Evolutionary conservation across 768 basidiomycete species (phyloP).

Genomic region (Kwoniella dejecticola): DNA sequence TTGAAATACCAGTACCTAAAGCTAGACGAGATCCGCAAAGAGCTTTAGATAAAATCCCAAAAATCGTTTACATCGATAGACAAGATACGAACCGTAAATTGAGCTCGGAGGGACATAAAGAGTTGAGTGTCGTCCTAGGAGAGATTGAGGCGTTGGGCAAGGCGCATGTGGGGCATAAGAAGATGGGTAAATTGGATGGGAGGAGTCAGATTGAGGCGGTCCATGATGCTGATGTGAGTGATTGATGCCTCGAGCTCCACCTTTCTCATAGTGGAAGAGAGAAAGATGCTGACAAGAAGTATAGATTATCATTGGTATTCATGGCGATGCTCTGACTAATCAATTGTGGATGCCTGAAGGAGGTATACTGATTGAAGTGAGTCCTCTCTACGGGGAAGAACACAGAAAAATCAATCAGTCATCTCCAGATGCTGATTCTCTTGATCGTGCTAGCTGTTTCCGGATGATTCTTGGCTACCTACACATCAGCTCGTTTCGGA

Average conservation of each 20-base stretch:
- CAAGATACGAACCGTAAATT: constrained; percentile 62
- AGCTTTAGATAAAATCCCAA: constrained; percentile 10
- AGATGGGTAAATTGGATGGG: constrained; percentile 30
- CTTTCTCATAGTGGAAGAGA: neutral
- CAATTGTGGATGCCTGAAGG: constrained; percentile 33
- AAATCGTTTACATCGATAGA: constrained; percentile 71
- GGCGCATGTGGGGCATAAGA: constrained; percentile 19
- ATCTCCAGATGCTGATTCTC: too few relatives aligned
- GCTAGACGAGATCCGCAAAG: constrained; percentile 8
- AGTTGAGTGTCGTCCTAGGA: constrained; percentile 58
- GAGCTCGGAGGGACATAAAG: constrained; percentile 60
- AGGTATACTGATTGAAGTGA: constrained; percentile 31
- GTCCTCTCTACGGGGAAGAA: neutral
- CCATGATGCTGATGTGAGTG: constrained; percentile 32
- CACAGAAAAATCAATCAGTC: neutral
- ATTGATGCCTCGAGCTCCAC: neutral
- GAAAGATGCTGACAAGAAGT: neutral
- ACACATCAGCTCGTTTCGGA: constrained; percentile 32
- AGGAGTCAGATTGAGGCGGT: constrained; percentile 37
- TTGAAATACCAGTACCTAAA: constrained; percentile 1
- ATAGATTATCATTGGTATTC: constrained; percentile 39
- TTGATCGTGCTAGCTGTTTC: neutral
- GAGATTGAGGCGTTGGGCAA: constrained; percentile 63
- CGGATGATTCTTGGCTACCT: constrained; percentile 21
- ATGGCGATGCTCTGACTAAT: constrained; percentile 39